phyloP scores from a whole-genome alignment of 768 basidiomycete genomes.

The Mycena kentingensis region DNA sequence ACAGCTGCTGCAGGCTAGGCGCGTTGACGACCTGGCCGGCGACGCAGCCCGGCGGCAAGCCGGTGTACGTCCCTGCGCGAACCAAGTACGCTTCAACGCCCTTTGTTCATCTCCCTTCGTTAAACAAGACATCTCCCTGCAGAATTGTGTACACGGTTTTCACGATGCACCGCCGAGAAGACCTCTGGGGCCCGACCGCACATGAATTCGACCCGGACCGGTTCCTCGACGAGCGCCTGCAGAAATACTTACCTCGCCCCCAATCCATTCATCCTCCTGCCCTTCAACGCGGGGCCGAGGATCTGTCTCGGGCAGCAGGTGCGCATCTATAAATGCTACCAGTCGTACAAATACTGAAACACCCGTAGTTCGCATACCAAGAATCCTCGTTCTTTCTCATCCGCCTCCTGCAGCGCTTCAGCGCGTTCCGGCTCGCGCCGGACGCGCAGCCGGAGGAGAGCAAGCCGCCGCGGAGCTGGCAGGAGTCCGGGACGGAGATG shows the following conservation, averaged over 20 bases:
- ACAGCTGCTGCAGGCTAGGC: no score
- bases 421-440: constrained; percentile 30
- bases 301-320: constrained; percentile 45
- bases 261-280: constrained; percentile 51
- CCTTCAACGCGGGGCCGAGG: constrained; percentile 42
- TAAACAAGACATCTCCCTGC: neutral
- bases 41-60: constrained; percentile 29
- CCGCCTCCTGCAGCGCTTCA: constrained; percentile 40
- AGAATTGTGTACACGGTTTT: constrained; percentile 37
- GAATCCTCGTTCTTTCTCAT: constrained; percentile 39
- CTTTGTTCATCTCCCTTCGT: neutral
- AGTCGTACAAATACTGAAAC: constrained; percentile 21
- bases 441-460: constrained; percentile 35
- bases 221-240: constrained; percentile 49
- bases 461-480: constrained; percentile 37
- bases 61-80: constrained; percentile 38
- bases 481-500: constrained; percentile 26
- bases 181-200: constrained; percentile 52
- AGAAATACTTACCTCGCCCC: constrained; percentile 46
- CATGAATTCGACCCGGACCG: constrained; percentile 54
- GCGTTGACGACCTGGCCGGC: constrained; percentile 35
- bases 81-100: constrained; percentile 26
- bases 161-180: constrained; percentile 41
- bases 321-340: constrained; percentile 29
- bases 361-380: constrained; percentile 26